Base-by-base conservation (phyloP, 2,329 filamentous ascomycete species). In the Amauroascus verrucosus region DNA sequence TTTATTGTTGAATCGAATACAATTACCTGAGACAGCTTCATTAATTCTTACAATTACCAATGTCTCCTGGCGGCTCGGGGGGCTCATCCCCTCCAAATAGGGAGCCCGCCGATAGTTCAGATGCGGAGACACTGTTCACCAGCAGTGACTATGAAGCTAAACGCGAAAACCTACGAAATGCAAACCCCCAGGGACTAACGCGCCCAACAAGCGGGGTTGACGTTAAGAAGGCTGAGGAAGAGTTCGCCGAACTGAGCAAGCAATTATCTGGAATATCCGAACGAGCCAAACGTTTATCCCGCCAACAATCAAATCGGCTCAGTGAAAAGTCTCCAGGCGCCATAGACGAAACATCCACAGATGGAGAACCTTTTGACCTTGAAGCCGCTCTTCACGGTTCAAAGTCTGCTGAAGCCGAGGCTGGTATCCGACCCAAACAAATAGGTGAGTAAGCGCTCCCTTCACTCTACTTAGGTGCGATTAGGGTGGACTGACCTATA, bases 361-460 rank as follows among this genome's bases (percentile, higher is more conserved):
- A 73, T 0, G 73, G 73, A 1, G 80, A 80, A 53, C 73, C 77
- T 8, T 95, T 93, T 67, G 84, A 95, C 64, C 74, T 95, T 35
- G 86, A 95, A 66, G 70, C 75, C 7, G 82, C 84, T 2, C 72
- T 95, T 56, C 80, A 86, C 43, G 86, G 87, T 2, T 82, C 82
- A 53, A 77, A 85, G 54, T 79, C 77, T 44, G 84, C 87, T 7
- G 85, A 88, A 63, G 77, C 79, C 56, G 81, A 85, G 57, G 85
- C 86, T 5, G 88, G 88, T 0, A 94, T 94, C 68, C 83, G 82
- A 56, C 77, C 82, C 4, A 94, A 94, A 73, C 82, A 85, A 61
- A 85, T 89, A 56, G 85, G 73, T 71, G 50, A 41, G 64, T 7
- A 18, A 40, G 13, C 20, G 13, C 3, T n/a, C n/a, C n/a, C 13